phyloP scores from a whole-genome alignment of 1,284 basidiomycete genomes.

The Rhodotorula sp. region DNA sequence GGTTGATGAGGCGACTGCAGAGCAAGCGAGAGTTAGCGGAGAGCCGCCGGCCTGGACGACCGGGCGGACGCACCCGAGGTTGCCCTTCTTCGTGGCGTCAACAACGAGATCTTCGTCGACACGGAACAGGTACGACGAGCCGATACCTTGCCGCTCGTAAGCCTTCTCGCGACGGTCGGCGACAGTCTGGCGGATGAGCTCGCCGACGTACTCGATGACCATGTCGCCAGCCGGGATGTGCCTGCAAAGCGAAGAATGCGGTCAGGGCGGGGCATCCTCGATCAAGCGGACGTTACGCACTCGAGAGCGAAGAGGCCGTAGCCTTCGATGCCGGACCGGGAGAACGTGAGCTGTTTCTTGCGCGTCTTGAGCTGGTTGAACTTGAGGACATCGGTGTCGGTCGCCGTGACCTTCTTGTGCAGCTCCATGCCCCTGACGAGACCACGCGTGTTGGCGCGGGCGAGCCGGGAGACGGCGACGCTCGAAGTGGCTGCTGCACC shows the following conservation, averaged over 20 bases:
- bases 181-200: slow-evolving; percentile 90
- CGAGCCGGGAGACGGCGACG: slow-evolving; percentile 63
- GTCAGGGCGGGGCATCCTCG: neutral
- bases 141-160: slow-evolving; percentile 93
- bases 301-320: slow-evolving; percentile 97
- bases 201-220: slow-evolving; percentile 99
- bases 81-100: slow-evolving; percentile 98
- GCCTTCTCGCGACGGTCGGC: slow-evolving; percentile 95
- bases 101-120: slow-evolving; percentile 59
- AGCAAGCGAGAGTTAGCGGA: neutral
- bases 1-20: slow-evolving; percentile 83
- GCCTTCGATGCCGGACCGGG: slow-evolving; percentile 93
- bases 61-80: slow-evolving; percentile 71
- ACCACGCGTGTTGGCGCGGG: slow-evolving; percentile 88
- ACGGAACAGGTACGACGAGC: slow-evolving; percentile 84
- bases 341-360: slow-evolving; percentile 97
- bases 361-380: slow-evolving; percentile 97
- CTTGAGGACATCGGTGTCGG: slow-evolving; percentile 67
- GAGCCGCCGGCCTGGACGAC: neutral
- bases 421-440: slow-evolving; percentile 92
- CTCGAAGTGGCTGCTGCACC: slow-evolving; percentile 36
- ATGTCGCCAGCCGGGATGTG: slow-evolving; percentile 91
- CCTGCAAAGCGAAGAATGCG: slow-evolving; percentile 3
- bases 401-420: slow-evolving; percentile 63
- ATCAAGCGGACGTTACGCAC: slow-evolving; percentile 30